phyloP scores from a whole-genome alignment of 768 basidiomycete species.

The Kwoniella bestiolae region DNA sequence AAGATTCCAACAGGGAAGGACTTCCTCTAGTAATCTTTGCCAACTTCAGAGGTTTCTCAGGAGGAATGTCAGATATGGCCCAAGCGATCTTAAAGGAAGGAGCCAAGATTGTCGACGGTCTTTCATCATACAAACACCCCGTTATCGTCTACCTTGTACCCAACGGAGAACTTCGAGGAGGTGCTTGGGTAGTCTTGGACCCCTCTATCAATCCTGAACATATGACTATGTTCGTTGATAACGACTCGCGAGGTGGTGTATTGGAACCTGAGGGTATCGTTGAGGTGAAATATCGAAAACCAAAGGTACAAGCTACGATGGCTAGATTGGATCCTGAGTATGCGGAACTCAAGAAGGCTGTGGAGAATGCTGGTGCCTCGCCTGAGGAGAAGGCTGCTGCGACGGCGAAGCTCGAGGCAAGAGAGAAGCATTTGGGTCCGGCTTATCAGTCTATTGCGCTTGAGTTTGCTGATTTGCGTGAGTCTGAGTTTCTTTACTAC shows the following conservation, averaged over 20 bases:
- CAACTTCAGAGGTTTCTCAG: conserved; percentile 99
- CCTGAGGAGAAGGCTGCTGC: conserved; percentile 76
- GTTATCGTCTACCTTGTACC: conserved; percentile 98
- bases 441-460: conserved; percentile 93
- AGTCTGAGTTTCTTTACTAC: conserved; percentile 61
- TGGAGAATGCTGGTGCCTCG: conserved; percentile 73
- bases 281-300: conserved; percentile 79
- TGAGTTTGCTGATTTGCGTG: conserved; percentile 86
- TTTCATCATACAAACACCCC: conserved; percentile 95
- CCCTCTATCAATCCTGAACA: conserved; percentile 95
- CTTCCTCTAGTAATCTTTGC: conserved; percentile 97
- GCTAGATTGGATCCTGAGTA: conserved; percentile 87
- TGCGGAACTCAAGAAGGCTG: conserved; percentile 75
- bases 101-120: conserved; percentile 96
- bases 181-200: conserved; percentile 99
- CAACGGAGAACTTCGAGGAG: conserved; percentile 97
- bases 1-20: conserved; percentile 96
- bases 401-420: conserved; percentile 68
- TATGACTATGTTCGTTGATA: conserved; percentile 99
- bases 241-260: conserved; percentile 93
- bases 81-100: conserved; percentile 97
- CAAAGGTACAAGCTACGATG: conserved; percentile 88
- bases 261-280: conserved; percentile 93
- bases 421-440: conserved; percentile 81
- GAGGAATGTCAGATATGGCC: conserved; percentile 69